Percentiles rank a stretch among this genome's conserved stretches.
phyloP scores from a whole-genome alignment of 441 rosid species.

The Adansonia rubrostipa region DNA sequence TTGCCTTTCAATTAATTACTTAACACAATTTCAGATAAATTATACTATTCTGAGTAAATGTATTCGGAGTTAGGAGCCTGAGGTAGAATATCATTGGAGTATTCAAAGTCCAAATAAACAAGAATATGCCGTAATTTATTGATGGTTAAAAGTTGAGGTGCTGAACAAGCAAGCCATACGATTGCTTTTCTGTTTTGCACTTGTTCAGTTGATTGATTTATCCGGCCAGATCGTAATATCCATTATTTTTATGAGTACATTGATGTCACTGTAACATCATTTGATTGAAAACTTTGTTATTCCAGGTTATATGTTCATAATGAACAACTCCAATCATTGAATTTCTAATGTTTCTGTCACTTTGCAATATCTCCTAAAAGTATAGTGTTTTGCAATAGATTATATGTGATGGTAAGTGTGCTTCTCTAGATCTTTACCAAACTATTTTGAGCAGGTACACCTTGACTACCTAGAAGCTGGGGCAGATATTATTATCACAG shows the following conservation, averaged over 20 bases:
- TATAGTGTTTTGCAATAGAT: neutral
- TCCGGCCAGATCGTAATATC: neutral
- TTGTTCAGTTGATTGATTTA: neutral
- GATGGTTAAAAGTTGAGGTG: constrained; percentile 15
- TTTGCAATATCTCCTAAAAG: constrained; percentile 1
- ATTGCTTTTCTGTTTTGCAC: constrained; percentile 10
- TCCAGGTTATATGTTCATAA: neutral
- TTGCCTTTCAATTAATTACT: neutral
- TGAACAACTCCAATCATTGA: neutral
- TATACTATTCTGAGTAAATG: neutral
- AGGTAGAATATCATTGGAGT: neutral
- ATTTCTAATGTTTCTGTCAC: constrained; percentile 1
- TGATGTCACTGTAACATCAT: constrained; percentile 6
- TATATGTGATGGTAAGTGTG: neutral
- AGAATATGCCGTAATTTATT: neutral
- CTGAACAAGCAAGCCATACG: neutral
- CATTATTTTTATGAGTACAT: neutral
- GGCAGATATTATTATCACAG: constrained; percentile 79
- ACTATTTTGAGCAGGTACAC: constrained; percentile 64
- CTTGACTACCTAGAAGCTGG: constrained; percentile 94
- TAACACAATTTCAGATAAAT: neutral
- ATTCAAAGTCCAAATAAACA: constrained; percentile 14
- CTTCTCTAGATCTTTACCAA: constrained; percentile 23
- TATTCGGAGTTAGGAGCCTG: neutral
- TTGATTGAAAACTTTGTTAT: neutral